These are phyloP conservation scores for Nidularia pulvinata DNA, from an alignment of 768 basidiomycete genomes.

Conservation along the genomic window DNA sequence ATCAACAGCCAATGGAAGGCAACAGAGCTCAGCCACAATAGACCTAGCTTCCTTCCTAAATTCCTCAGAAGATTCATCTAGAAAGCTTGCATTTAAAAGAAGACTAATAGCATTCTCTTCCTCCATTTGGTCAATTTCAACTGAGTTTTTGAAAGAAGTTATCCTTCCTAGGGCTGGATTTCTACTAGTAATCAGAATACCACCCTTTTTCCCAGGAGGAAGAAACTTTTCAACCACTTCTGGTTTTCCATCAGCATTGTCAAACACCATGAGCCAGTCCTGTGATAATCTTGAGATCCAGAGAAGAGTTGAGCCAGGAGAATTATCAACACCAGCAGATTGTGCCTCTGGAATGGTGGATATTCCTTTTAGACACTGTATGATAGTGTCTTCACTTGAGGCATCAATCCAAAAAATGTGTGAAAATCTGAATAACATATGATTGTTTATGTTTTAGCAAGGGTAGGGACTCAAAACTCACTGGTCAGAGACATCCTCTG, in stretches of 20 bases:
- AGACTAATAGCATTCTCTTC: neutral
- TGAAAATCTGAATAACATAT: slow-evolving; percentile 6
- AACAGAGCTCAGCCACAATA: slow-evolving; percentile 6
- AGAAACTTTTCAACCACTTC: slow-evolving; percentile 4
- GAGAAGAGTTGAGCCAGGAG: neutral
- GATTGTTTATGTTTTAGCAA: neutral
- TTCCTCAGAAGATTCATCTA: neutral
- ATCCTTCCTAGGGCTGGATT: slow-evolving; percentile 1
- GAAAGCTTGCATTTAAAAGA: neutral
- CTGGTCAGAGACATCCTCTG: neutral
- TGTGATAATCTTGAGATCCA: neutral
- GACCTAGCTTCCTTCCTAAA: neutral
- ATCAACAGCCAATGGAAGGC: slow-evolving; percentile 10
- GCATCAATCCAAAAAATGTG: slow-evolving; percentile 20
- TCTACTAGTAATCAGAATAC: slow-evolving; percentile 10
- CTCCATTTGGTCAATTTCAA: neutral
- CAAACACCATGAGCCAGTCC: slow-evolving; percentile 13
- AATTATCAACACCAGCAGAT: slow-evolving; percentile 2
- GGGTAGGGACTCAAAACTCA: neutral
- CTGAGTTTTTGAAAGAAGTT: neutral
- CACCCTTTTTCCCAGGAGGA: slow-evolving; percentile 8
- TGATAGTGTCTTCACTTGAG: slow-evolving; percentile 9
- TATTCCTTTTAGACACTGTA: slow-evolving; percentile 5
- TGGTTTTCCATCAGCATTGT: slow-evolving; percentile 9
- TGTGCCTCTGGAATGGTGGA: neutral